These are phyloP conservation scores for Torulaspora maleeae DNA, from an alignment of 805 yeast genomes.

Conservation along the genomic window DNA sequence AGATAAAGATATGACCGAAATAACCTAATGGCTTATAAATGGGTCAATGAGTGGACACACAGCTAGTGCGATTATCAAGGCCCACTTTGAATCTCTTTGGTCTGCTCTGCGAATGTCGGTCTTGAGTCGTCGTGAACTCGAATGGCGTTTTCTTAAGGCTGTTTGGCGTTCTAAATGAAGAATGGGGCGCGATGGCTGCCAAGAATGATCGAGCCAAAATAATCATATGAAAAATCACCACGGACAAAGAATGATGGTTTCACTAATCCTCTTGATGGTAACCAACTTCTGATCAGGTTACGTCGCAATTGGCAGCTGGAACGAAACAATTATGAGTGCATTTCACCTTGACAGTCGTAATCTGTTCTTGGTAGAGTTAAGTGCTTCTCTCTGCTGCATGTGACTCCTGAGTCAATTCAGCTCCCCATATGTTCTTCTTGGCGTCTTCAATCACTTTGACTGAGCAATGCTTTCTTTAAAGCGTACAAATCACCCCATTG, in stretches of 20 bases:
- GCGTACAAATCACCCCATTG: too few species aligned
- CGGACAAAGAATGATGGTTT: background rate
- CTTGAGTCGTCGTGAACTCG: background rate
- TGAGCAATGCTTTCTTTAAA: too few species aligned
- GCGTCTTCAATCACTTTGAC: too few species aligned
- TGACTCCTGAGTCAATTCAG: too few species aligned
- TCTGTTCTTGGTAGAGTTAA: too few species aligned
- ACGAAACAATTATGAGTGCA: too few species aligned
- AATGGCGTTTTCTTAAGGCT: slow-evolving; percentile 1
- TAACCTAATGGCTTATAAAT: background rate
- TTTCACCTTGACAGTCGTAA: too few species aligned
- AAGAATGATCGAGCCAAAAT: background rate
- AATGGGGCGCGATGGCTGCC: slow-evolving; percentile 6
- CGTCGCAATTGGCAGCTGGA: background rate
- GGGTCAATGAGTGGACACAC: background rate
- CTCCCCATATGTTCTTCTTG: too few species aligned
- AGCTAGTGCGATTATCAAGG: background rate
- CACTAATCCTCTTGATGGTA: too few species aligned
- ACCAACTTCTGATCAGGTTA: background rate
- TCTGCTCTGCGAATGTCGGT: background rate
- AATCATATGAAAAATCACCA: background rate
- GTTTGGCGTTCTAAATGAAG: slow-evolving; percentile 4
- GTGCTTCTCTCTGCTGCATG: background rate
- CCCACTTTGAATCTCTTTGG: background rate
- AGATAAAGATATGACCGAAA: background rate